phyloP scores from a whole-genome alignment of 768 basidiomycete species.

The Boletus sp. region DNA sequence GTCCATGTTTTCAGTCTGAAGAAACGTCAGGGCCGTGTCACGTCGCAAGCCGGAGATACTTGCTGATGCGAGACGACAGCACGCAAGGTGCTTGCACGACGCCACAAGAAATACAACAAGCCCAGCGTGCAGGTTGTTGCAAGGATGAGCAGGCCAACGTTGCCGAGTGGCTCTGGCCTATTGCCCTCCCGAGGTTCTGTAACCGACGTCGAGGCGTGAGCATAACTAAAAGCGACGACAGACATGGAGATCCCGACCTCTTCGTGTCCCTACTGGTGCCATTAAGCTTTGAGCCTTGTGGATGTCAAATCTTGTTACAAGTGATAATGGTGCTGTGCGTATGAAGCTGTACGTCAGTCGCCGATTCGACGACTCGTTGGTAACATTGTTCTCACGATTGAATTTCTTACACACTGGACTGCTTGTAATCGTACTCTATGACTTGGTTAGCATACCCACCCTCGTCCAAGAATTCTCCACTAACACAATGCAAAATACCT shows the following conservation, averaged over 20 bases:
- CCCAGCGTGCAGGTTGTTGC: conserved; percentile 58
- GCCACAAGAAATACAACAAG: conserved; percentile 59
- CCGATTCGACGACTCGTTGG: neutral
- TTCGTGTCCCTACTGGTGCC: conserved; percentile 21
- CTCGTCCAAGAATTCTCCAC: too few relatives aligned
- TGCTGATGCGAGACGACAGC: conserved; percentile 62
- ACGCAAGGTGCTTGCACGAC: conserved; percentile 52
- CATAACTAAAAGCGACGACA: neutral
- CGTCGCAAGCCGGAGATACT: conserved; percentile 19
- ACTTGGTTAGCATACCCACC: too few relatives aligned
- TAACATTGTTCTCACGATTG: neutral
- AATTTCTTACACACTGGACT: too few relatives aligned
- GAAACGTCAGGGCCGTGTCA: neutral
- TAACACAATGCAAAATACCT: too few relatives aligned
- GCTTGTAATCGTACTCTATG: too few relatives aligned
- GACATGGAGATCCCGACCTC: conserved; percentile 16
- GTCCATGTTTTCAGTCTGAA: conserved; percentile 57
- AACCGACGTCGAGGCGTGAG: neutral
- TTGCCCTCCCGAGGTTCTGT: conserved; percentile 57
- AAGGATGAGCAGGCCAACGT: conserved; percentile 49
- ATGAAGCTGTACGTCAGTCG: neutral
- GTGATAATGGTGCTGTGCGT: neutral
- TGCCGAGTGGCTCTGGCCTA: conserved; percentile 65
- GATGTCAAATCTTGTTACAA: neutral
- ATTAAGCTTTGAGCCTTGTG: conserved; percentile 5